Evolutionary conservation across 257 asterid genomes (phyloP).

Genomic region (Scutellaria galericulata): DNA sequence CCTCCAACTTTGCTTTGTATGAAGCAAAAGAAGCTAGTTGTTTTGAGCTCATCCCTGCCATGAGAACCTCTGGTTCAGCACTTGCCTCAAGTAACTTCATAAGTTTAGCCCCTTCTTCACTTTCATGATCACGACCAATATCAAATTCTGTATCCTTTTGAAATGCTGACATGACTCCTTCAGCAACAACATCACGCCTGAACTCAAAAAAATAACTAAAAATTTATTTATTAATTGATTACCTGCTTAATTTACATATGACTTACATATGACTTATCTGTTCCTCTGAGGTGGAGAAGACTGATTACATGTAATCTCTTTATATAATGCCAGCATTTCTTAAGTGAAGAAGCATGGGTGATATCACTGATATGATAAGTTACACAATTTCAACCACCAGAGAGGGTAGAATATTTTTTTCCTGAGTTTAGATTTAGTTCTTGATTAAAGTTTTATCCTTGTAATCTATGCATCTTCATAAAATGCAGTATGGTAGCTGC

Average conservation of each 20-base stretch:
- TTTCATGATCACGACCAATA: constrained; percentile 55
- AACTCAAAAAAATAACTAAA: constrained; percentile 19
- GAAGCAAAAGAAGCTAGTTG: constrained; percentile 78
- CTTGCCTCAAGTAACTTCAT: constrained; percentile 91
- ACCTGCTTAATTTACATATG: constrained; percentile 4
- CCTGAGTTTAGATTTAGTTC: constrained; percentile 8
- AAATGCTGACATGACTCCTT: constrained; percentile 74
- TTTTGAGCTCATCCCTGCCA: constrained; percentile 96
- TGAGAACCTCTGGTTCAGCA: constrained; percentile 94
- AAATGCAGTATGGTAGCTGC: not conserved
- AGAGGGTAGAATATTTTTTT: not conserved
- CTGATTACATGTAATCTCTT: not conserved
- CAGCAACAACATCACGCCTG: constrained; percentile 78
- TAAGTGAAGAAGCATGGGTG: constrained; percentile 6
- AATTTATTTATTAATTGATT: constrained; percentile 7
- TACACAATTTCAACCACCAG: not conserved
- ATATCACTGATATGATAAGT: constrained; percentile 16
- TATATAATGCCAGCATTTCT: not conserved
- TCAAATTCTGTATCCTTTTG: constrained; percentile 60
- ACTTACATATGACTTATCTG: not conserved
- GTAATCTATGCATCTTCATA: not conserved
- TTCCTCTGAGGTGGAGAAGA: too few species aligned
- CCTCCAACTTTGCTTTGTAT: constrained; percentile 89
- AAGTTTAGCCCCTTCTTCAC: constrained; percentile 94
- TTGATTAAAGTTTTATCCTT: not conserved